These are phyloP conservation scores for Ophiostoma montium DNA, from an alignment of 2,329 filamentous ascomycete genomes.

Conservation along the genomic window DNA sequence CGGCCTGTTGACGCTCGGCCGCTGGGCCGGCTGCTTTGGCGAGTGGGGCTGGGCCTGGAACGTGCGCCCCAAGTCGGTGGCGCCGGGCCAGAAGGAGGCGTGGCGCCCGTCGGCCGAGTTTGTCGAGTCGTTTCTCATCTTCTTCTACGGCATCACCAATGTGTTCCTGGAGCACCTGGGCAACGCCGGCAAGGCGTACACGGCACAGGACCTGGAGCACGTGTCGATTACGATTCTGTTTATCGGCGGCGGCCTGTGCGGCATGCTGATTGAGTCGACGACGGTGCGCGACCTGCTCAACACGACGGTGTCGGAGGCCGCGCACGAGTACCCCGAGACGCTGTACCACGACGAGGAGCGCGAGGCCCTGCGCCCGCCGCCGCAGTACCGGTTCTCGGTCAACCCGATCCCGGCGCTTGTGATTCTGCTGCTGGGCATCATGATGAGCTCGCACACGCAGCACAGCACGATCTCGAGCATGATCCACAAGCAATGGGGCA, in stretches of 20 bases:
- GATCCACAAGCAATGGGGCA: constrained; percentile 91
- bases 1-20: constrained; percentile 70
- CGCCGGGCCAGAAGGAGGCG: constrained; percentile 28
- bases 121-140: constrained; percentile 78
- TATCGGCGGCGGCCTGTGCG: constrained; percentile 76
- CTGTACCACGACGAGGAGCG: constrained; percentile 29
- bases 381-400: constrained; percentile 58
- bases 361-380: constrained; percentile 42
- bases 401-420: constrained; percentile 82
- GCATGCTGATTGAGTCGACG: constrained; percentile 73
- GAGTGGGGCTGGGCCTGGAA: constrained; percentile 97
- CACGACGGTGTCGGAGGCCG: constrained; percentile 28
- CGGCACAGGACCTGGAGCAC: constrained; percentile 73
- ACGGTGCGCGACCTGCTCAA: constrained; percentile 54
- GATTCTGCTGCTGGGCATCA: constrained; percentile 74
- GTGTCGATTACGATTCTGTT: constrained; percentile 87
- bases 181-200: constrained; percentile 55
- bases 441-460: constrained; percentile 93
- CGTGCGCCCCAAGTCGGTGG: constrained; percentile 45
- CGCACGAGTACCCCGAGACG: constrained; percentile 18
- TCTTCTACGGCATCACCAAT: constrained; percentile 77
- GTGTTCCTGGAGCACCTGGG: constrained; percentile 85
- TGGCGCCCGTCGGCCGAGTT: constrained; percentile 78
- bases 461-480: constrained; percentile 70
- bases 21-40: constrained; percentile 81